These are phyloP conservation scores for Butyriboletus appendiculatus DNA, from an alignment of 1,284 basidiomycete species.

Conservation along the genomic window DNA sequence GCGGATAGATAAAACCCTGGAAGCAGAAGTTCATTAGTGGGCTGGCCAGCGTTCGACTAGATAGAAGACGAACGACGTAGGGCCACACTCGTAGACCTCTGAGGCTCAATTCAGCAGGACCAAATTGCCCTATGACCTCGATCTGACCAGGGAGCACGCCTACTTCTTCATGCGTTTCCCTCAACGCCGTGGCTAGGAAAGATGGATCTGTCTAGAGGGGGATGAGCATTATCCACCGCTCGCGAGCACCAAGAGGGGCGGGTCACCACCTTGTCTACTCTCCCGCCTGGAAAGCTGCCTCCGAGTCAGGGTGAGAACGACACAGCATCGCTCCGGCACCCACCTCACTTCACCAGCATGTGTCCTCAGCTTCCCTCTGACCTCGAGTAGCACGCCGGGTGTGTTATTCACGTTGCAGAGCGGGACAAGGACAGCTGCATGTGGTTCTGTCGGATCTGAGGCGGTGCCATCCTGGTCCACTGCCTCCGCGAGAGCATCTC, in stretches of 20 bases:
- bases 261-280: conserved; percentile 56
- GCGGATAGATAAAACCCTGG: conserved; percentile 64
- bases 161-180: conserved; percentile 76
- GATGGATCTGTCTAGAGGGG: conserved; percentile 53
- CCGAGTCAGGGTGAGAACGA: neutral
- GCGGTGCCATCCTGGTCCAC: conserved; percentile 1
- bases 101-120: conserved; percentile 61
- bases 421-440: conserved; percentile 74
- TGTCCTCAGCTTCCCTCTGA: conserved; percentile 61
- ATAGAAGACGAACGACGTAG: conserved; percentile 58
- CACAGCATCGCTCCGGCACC: conserved; percentile 16
- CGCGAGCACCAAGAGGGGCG: neutral
- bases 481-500: conserved; percentile 37
- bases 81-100: conserved; percentile 70
- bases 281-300: conserved; percentile 77
- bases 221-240: conserved; percentile 3
- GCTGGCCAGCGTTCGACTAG: neutral
- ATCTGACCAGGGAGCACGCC: conserved; percentile 58
- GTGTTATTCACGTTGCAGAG: conserved; percentile 67
- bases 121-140: conserved; percentile 64
- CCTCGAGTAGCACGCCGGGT: conserved; percentile 70
- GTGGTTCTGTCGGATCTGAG: conserved; percentile 26
- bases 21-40: neutral
- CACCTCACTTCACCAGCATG: conserved; percentile 85
- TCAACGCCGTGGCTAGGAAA: conserved; percentile 57